Percentiles rank a stretch among this genome's conserved stretches.
Evolutionary conservation across 176 grass and related monocot genomes (phyloP).

Genomic region (Thalia dealbata): DNA sequence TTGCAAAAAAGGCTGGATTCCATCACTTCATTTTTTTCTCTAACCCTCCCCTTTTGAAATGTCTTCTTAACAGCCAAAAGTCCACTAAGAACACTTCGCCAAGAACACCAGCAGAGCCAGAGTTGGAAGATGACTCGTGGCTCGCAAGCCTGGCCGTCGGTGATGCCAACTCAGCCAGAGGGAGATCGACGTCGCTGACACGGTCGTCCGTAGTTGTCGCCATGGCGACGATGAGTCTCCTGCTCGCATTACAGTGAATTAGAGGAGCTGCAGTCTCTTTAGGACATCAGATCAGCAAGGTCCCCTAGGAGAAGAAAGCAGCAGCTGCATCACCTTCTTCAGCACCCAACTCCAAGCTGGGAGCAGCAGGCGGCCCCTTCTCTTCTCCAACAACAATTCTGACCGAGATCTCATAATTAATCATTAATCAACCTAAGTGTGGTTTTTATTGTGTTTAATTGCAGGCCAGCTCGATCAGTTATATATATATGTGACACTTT

Average conservation of each 20-base stretch:
- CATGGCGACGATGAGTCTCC: constrained; percentile 22
- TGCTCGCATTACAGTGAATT: background rate
- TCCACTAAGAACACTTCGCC: constrained; percentile 30
- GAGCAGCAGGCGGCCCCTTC: no score
- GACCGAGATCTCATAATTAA: no score
- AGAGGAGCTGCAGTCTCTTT: background rate
- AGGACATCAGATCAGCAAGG: background rate
- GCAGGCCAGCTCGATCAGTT: no score
- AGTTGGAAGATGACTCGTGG: constrained; percentile 54
- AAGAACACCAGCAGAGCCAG: constrained; percentile 32
- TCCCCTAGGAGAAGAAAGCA: no score
- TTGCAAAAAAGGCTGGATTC: constrained; percentile 20
- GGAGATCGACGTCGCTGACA: constrained; percentile 12
- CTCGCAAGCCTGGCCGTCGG: constrained; percentile 70
- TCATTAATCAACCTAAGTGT: no score
- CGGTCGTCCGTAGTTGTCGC: constrained; percentile 20
- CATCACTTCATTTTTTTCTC: background rate
- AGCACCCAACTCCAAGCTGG: no score
- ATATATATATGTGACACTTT: no score
- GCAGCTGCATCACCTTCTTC: no score
- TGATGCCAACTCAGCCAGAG: constrained; percentile 23
- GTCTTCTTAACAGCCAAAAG: constrained; percentile 37
- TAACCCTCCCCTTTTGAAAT: background rate
- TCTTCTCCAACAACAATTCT: no score
- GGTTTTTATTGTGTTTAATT: no score